These are phyloP conservation scores for Calonectria naviculata DNA, from an alignment of 2,329 filamentous ascomycete species.

Conservation along the genomic window DNA sequence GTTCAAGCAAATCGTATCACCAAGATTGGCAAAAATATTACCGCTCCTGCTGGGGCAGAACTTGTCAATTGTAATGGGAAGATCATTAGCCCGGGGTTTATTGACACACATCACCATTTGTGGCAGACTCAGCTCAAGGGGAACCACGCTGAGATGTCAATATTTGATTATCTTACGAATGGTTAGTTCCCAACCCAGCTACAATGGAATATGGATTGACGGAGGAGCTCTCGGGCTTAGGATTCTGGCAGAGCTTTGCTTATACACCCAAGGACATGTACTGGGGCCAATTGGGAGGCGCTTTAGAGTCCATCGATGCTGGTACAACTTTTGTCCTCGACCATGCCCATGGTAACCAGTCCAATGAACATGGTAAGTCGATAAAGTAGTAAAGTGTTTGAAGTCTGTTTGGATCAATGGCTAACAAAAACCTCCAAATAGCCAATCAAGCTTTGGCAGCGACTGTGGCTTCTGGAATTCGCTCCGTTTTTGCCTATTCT, in stretches of 20 bases:
- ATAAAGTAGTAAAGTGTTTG: not conserved
- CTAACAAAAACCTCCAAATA: not conserved
- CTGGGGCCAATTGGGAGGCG: conserved; percentile 13
- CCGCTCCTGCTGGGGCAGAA: not conserved
- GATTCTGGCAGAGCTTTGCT: conserved; percentile 17
- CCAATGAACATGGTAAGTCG: conserved; percentile 15
- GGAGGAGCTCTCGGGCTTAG: too few species aligned
- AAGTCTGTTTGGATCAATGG: not conserved
- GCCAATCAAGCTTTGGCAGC: not conserved
- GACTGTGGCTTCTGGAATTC: conserved; percentile 3
- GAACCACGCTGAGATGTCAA: not conserved
- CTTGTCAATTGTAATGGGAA: conserved; percentile 22
- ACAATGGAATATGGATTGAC: not conserved
- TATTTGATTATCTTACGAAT: conserved; percentile 13
- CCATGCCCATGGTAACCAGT: conserved; percentile 18
- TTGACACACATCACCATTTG: conserved; percentile 30
- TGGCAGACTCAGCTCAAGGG: conserved; percentile 25
- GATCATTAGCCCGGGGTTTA: conserved; percentile 25
- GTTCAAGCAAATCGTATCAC: conserved; percentile 16
- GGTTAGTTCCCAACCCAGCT: not conserved
- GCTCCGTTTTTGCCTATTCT: conserved; percentile 1
- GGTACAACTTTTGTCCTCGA: conserved; percentile 19
- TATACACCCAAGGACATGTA: conserved; percentile 14
- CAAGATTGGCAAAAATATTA: conserved; percentile 11
- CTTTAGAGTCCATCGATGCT: conserved; percentile 9